Conservation (phyloP, 768 basidiomycete species). For the Inosperma sp. region DNA sequence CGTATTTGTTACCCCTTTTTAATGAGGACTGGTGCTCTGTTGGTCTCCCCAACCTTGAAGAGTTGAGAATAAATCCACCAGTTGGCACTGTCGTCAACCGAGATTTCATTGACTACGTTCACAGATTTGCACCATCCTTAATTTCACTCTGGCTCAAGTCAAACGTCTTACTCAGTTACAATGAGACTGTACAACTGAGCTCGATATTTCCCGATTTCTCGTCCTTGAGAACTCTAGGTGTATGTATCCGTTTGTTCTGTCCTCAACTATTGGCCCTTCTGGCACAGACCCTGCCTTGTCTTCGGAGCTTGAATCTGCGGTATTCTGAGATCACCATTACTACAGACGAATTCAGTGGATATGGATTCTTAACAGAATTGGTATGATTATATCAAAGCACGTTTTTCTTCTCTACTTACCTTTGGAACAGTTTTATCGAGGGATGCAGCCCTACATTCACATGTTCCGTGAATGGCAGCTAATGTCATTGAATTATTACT, state of each 20-base stretch:
- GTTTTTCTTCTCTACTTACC: too few relatives aligned
- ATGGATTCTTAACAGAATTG: not conserved
- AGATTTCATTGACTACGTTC: not conserved
- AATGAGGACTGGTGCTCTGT: not conserved
- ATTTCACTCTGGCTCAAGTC: not conserved
- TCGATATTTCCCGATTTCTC: conserved; percentile 2
- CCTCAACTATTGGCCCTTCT: not conserved
- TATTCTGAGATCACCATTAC: not conserved
- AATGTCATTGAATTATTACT: too few relatives aligned
- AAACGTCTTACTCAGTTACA: not conserved
- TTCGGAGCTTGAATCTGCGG: not conserved
- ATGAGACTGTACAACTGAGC: not conserved
- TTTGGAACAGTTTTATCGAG: too few relatives aligned
- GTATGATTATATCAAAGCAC: not conserved
- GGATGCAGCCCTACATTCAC: too few relatives aligned
- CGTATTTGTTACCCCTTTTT: not conserved
- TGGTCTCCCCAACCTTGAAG: not conserved
- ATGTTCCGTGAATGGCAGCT: too few relatives aligned
- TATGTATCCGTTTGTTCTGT: not conserved
- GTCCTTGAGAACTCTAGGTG: not conserved
- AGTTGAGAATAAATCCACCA: not conserved
- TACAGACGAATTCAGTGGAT: not conserved
- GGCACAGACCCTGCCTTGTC: not conserved
- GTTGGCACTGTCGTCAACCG: not conserved
- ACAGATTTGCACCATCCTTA: not conserved